Base-by-base conservation (phyloP, 352 stramenopile genomes). In the Globisporangium alternatum region DNA sequence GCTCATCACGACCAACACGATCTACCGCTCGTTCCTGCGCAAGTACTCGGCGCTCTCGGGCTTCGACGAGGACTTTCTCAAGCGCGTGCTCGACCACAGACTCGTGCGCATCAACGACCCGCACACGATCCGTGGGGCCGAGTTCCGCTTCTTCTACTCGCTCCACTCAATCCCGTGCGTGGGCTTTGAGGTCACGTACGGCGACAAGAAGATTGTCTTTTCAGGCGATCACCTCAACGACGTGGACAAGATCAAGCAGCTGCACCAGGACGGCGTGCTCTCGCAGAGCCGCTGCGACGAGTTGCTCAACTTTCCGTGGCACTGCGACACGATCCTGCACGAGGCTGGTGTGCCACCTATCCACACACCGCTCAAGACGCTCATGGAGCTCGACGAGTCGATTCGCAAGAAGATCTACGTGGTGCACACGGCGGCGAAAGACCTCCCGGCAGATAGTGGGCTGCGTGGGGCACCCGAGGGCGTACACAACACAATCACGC, bases 81-180 rank as follows among this genome's bases (percentile, higher is more conserved):
- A 93, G 37, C 89, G 91, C 21, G 96, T 96, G 56, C 86, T 98
- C 65, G 83, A 97, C 37, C 96, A 97, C 64, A 81, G 81, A n/a
- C 81, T 88, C 22, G 88, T 96, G 15, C 96, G 92, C 47, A 97
- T 98, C 65, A 97, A 97, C 55, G 83, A 98, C 62, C 78, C 89
- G n/a, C 90, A 97, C 19, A 91, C 93, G 56, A 98, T 98, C 65
- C 91, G 96, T 61, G 96, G 96, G 15, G 95, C 91, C 30, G 90
- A 85, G n/a, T 98, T 98, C 69, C 84, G 95, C 33, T 99, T 99
- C 69, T 98, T 97, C 43, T 98, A 99, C 74, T 97, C 92, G 17
- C 68, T 99, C 28, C 96, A 99, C 67, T 97, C 90, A 43, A 99
- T 99, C 62, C 96, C 96, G 25, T 99, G 96, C 70, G 85, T 99